Conservation (phyloP, 805 yeast species). For the Suhomyces xylopsoci region DNA sequence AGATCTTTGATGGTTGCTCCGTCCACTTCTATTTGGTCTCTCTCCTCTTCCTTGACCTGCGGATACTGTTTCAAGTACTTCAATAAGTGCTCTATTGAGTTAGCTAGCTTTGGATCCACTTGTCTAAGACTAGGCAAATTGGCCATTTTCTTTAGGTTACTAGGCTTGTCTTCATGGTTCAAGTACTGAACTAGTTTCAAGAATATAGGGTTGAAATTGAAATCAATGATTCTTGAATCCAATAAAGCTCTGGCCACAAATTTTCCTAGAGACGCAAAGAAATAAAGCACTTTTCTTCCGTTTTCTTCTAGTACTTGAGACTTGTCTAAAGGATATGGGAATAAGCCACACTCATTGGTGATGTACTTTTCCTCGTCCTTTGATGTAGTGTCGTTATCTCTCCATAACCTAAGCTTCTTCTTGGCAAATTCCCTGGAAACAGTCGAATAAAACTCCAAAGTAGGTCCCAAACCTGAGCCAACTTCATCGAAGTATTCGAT, state of each 20-base stretch:
- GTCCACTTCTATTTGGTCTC: slow-evolving; percentile 22
- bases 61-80: slow-evolving; percentile 35
- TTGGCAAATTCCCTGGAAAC: slow-evolving; percentile 73
- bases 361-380: slow-evolving; percentile 35
- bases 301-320: slow-evolving; percentile 23
- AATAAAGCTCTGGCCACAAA: slow-evolving; percentile 83
- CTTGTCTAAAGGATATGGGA: slow-evolving; percentile 62
- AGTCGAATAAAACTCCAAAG: slow-evolving; percentile 83
- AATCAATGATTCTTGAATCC: slow-evolving; percentile 86
- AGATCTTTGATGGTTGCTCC: slow-evolving; percentile 51
- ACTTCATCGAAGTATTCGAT: slow-evolving; percentile 86
- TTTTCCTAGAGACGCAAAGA: slow-evolving; percentile 70
- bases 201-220: slow-evolving; percentile 69
- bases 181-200: slow-evolving; percentile 53
- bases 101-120: slow-evolving; percentile 59
- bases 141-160: slow-evolving; percentile 17
- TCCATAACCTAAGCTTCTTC: slow-evolving; percentile 65
- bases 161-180: slow-evolving; percentile 13
- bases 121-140: slow-evolving; percentile 38
- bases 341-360: slow-evolving; percentile 52
- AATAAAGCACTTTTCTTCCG: slow-evolving; percentile 42
- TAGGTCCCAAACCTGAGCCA: slow-evolving; percentile 97
- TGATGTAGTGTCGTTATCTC: slow-evolving; percentile 31
- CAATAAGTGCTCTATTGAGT: slow-evolving; percentile 52
- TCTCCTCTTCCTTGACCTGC: slow-evolving; percentile 11